A percentile compares a stretch with the other conserved stretches of the same genome.
Evolutionary conservation across 1,284 basidiomycete genomes (phyloP).

Genomic region (Leccinum pachyderme): DNA sequence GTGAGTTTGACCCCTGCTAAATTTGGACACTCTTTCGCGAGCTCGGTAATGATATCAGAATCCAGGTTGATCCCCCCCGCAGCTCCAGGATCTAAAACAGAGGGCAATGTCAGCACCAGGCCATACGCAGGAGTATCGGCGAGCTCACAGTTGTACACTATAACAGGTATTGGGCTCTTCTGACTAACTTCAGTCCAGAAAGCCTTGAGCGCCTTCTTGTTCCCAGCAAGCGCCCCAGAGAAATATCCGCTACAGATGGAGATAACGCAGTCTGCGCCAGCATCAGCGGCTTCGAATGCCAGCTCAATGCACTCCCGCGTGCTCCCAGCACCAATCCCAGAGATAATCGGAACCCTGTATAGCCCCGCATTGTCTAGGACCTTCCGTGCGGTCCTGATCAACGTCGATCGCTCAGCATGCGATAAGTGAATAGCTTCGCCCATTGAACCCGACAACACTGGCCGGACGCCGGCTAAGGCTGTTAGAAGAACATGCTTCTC

Average conservation of each 20-base stretch:
- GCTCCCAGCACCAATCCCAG: slow-evolving; percentile 80
- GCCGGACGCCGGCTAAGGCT: slow-evolving; percentile 71
- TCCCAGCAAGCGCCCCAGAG: slow-evolving; percentile 63
- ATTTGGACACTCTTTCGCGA: slow-evolving; percentile 72
- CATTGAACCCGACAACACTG: slow-evolving; percentile 82
- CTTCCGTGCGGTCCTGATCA: slow-evolving; percentile 71
- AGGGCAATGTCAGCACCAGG: background rate
- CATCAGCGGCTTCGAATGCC: slow-evolving; percentile 69
- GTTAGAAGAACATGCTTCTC: slow-evolving; percentile 70
- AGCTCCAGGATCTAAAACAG: slow-evolving; percentile 68
- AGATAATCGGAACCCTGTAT: slow-evolving; percentile 65
- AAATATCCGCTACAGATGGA: slow-evolving; percentile 88
- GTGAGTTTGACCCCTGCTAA: slow-evolving; percentile 86
- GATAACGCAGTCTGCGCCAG: slow-evolving; percentile 83
- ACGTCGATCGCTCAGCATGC: slow-evolving; percentile 63
- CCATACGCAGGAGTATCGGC: background rate
- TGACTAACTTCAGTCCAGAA: slow-evolving; percentile 78
- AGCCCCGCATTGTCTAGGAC: slow-evolving; percentile 71
- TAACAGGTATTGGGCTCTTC: slow-evolving; percentile 81
- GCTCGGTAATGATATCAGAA: slow-evolving; percentile 79
- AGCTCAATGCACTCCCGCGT: slow-evolving; percentile 80
- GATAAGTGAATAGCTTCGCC: slow-evolving; percentile 82
- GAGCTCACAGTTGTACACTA: slow-evolving; percentile 85
- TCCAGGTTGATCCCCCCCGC: slow-evolving; percentile 84
- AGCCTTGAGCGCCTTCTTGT: slow-evolving; percentile 69